These are phyloP conservation scores for Clonostachys byssicola DNA, from an alignment of 2,329 filamentous ascomycete genomes.

Conservation along the genomic window DNA sequence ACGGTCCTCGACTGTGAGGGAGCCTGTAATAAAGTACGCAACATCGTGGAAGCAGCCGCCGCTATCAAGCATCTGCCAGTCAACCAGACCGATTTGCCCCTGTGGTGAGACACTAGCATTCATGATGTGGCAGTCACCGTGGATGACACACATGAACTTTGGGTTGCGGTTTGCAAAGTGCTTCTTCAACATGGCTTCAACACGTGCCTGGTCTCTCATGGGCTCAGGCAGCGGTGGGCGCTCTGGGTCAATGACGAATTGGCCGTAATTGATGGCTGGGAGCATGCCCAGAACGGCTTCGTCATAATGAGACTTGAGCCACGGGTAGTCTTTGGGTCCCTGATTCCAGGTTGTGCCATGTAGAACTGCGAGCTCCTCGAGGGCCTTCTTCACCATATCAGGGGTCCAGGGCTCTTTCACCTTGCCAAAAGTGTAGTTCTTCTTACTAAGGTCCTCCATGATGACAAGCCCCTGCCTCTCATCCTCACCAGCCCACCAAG, in stretches of 20 bases:
- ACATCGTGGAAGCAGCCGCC: constrained; percentile 36
- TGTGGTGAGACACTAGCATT: constrained; percentile 33
- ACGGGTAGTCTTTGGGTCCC: not conserved
- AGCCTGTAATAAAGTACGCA: constrained; percentile 31
- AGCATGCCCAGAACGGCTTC: constrained; percentile 18
- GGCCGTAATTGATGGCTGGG: no score
- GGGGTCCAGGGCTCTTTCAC: constrained; percentile 23
- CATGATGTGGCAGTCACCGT: constrained; percentile 36
- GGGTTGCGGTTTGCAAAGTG: constrained; percentile 29
- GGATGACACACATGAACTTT: constrained; percentile 28
- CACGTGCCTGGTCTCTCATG: constrained; percentile 25
- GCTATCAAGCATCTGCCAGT: constrained; percentile 34
- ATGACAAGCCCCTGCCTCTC: constrained; percentile 30
- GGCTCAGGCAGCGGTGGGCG: constrained; percentile 26
- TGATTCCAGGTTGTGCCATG: constrained; percentile 32
- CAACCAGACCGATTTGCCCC: constrained; percentile 28
- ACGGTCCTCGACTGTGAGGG: constrained; percentile 30
- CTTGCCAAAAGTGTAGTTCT: constrained; percentile 22
- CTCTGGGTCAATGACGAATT: no score
- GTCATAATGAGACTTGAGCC: constrained; percentile 25
- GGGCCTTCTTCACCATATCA: constrained; percentile 23
- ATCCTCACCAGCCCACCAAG: no score
- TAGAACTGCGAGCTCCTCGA: constrained; percentile 30
- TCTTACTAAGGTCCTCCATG: constrained; percentile 26
- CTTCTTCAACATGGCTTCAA: constrained; percentile 25